Conservation (phyloP, 192 early-diverging fungal species). For the Backusella morwellensis region DNA sequence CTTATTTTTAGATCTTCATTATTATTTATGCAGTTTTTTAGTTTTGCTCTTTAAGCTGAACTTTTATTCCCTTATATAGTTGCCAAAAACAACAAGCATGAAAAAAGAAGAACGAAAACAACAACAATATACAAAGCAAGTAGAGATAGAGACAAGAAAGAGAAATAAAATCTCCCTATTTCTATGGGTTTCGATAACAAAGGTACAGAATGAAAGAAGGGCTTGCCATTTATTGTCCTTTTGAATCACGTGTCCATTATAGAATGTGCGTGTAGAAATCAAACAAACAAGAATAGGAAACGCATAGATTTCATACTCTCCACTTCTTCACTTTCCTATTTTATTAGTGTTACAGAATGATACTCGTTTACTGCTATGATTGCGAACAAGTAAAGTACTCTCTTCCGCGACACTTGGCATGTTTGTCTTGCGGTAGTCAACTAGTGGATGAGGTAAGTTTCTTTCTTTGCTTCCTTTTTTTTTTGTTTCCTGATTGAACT, state of each 20-base stretch:
- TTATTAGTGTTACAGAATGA: neutral
- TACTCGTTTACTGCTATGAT: neutral
- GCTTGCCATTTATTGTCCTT: too few species aligned
- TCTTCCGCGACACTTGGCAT: neutral
- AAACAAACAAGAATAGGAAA: neutral
- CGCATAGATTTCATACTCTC: neutral
- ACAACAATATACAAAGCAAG: too few species aligned
- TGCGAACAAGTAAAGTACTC: constrained; percentile 3
- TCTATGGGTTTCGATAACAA: too few species aligned
- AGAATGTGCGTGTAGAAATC: too few species aligned
- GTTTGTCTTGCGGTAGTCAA: neutral
- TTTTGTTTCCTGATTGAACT: neutral
- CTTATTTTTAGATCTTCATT: neutral
- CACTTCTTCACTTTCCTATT: neutral
- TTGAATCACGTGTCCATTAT: too few species aligned
- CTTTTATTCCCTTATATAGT: neutral
- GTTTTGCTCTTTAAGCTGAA: neutral
- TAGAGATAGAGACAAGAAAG: too few species aligned
- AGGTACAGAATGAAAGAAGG: too few species aligned
- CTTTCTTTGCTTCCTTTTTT: neutral
- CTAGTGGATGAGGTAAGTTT: neutral
- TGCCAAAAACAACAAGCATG: neutral
- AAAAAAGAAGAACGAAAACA: too few species aligned
- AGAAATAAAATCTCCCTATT: too few species aligned
- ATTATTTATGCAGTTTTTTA: neutral